phyloP scores from a whole-genome alignment of 2,329 filamentous ascomycete species.

The Epichloe scottii region DNA sequence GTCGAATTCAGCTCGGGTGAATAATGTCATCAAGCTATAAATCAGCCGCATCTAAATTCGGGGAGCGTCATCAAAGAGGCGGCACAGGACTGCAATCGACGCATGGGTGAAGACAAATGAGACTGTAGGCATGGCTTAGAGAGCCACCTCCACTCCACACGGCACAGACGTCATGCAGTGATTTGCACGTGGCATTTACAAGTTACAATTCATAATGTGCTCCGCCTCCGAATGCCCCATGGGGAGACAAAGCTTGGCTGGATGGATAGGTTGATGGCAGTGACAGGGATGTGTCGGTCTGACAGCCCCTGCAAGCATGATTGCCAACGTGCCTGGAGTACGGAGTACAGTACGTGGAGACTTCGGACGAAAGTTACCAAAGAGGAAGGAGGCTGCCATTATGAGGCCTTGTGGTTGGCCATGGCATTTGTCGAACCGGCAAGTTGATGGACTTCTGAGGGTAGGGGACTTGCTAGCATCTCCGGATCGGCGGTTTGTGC shows the following conservation, averaged over 20 bases:
- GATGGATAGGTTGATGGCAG: no score
- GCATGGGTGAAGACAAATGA: no score
- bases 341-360: no score
- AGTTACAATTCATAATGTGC: not conserved
- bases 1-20: not conserved
- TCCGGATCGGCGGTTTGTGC: not conserved
- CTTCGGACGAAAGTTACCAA: not conserved
- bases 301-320: not conserved
- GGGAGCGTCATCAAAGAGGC: not conserved
- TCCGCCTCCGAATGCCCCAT: not conserved
- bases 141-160: not conserved
- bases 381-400: not conserved
- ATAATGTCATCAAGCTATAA: not conserved
- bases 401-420: not conserved
- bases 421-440: not conserved
- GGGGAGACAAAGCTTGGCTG: not conserved
- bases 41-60: not conserved
- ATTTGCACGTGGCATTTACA: not conserved
- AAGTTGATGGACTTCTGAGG: not conserved
- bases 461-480: not conserved
- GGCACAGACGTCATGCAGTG: not conserved
- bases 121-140: not conserved
- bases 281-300: not conserved
- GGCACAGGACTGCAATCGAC: no score
- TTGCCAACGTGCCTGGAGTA: no score